Conservation (phyloP, 495 filamentous ascomycete genomes). For the Penicillium coprophilum region DNA sequence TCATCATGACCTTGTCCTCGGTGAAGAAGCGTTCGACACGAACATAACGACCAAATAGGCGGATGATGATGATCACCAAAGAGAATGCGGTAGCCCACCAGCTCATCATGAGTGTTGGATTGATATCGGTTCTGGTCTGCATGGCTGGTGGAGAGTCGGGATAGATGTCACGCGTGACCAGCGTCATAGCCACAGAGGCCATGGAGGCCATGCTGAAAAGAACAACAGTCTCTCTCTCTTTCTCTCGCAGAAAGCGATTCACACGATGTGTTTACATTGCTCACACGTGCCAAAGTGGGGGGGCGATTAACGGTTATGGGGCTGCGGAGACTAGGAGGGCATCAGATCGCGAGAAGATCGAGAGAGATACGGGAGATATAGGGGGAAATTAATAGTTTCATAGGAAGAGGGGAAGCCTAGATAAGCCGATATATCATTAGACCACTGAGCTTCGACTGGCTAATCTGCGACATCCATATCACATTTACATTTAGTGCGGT, state of each 20-base stretch:
- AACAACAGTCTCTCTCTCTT: neutral
- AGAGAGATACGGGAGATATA: constrained; percentile 2
- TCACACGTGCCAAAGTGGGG: constrained; percentile 23
- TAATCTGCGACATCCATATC: constrained; percentile 4
- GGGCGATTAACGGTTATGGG: constrained; percentile 9
- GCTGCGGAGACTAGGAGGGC: constrained; percentile 12
- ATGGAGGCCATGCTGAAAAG: constrained; percentile 17
- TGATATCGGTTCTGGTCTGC: constrained; percentile 54
- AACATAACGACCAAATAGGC: constrained; percentile 74
- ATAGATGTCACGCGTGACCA: constrained; percentile 25
- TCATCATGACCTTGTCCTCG: constrained; percentile 84
- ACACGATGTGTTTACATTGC: constrained; percentile 22
- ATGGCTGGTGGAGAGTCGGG: constrained; percentile 54
- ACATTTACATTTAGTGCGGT: too few relatives aligned
- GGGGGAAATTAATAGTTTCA: neutral
- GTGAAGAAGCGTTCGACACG: constrained; percentile 77
- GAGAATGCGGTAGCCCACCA: constrained; percentile 93
- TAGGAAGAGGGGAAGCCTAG: neutral
- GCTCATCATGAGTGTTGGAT: constrained; percentile 81
- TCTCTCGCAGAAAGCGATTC: constrained; percentile 25
- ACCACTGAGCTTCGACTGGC: constrained; percentile 9
- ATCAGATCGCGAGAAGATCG: too few relatives aligned
- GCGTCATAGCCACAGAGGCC: constrained; percentile 13
- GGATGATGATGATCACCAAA: constrained; percentile 72
- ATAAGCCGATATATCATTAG: neutral